phyloP scores from a whole-genome alignment of 2,329 filamentous ascomycete species.

The Aureobasidium sp. region DNA sequence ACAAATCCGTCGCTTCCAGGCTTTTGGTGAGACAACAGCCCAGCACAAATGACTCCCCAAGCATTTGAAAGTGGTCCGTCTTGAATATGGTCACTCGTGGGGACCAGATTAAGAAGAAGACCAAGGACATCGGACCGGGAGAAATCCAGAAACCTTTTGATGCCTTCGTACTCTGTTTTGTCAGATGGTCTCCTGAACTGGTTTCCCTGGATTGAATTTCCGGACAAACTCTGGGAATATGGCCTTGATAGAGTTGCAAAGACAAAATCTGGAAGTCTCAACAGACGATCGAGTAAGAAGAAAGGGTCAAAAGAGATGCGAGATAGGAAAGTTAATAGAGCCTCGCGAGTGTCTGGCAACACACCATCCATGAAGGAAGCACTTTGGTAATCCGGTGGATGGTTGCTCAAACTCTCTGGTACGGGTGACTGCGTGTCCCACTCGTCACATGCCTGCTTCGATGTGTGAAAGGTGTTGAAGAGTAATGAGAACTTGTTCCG shows the following conservation, averaged over 20 bases:
- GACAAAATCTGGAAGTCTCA: constrained; percentile 65
- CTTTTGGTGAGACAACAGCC: constrained; percentile 68
- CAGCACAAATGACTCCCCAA: constrained; percentile 82
- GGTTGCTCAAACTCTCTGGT: background rate
- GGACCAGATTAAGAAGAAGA: constrained; percentile 59
- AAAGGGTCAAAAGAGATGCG: constrained; percentile 78
- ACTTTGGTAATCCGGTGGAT: constrained; percentile 27
- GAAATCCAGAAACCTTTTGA: constrained; percentile 79
- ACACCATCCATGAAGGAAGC: constrained; percentile 55
- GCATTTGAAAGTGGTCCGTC: constrained; percentile 49
- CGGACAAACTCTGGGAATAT: background rate
- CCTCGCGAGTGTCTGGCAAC: constrained; percentile 62
- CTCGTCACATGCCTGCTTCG: constrained; percentile 37
- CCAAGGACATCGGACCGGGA: constrained; percentile 81
- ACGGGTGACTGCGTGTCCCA: constrained; percentile 22
- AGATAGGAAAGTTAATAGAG: constrained; percentile 69
- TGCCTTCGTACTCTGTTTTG: constrained; percentile 49
- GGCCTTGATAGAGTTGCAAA: constrained; percentile 39
- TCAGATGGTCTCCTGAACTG: constrained; percentile 38
- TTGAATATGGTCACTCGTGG: background rate
- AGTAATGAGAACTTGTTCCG: constrained; percentile 66
- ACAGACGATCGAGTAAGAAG: constrained; percentile 76
- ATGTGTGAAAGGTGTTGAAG: constrained; percentile 70
- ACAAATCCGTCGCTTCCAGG: constrained; percentile 71
- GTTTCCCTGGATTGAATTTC: constrained; percentile 33